Conservation (phyloP, 2,329 filamentous ascomycete species). For the Fusarium decemcellulare region DNA sequence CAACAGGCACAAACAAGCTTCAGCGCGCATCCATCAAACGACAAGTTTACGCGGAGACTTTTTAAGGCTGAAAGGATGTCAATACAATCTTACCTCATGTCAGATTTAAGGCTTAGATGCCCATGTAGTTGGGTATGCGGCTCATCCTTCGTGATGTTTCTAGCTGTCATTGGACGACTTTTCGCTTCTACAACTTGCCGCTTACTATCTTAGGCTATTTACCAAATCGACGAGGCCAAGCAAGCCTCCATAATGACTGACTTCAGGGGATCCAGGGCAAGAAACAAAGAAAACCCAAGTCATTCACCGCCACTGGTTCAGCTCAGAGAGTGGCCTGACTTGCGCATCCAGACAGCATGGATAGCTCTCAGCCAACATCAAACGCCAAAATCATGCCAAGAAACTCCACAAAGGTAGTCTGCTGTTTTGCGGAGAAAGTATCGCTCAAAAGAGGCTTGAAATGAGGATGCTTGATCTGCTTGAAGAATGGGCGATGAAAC, state of each 20-base stretch:
- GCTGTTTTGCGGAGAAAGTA: slow-evolving; percentile 6
- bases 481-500: background rate
- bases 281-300: background rate
- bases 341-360: slow-evolving; percentile 5
- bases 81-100: slow-evolving; percentile 11
- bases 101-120: slow-evolving; percentile 1
- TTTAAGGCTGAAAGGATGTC: background rate
- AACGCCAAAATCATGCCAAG: background rate
- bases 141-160: background rate
- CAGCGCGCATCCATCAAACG: background rate
- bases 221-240: background rate
- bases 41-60: background rate
- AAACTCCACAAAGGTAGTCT: background rate
- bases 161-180: background rate
- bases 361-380: background rate
- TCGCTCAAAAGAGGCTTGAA: background rate
- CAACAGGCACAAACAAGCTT: slow-evolving; percentile 7
- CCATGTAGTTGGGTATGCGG: background rate
- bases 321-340: slow-evolving; percentile 11
- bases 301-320: slow-evolving; percentile 4
- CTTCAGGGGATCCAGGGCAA: background rate
- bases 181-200: background rate
- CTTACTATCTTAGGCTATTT: background rate
- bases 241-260: background rate
- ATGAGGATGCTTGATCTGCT: background rate